Conservation (phyloP, 306 rosid species). For the Clitoria ternatea region DNA sequence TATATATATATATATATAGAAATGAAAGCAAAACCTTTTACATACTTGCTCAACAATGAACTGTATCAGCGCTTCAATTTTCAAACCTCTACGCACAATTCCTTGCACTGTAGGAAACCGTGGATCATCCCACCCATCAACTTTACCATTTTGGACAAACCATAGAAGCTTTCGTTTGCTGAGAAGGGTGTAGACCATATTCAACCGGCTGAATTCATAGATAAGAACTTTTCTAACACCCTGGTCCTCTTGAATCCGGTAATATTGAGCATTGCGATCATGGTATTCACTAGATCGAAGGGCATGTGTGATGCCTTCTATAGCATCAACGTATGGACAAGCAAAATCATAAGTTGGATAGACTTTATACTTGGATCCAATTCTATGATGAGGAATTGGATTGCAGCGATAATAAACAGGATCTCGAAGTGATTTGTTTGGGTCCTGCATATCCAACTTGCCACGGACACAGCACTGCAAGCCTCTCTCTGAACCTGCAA, state of each 20-base stretch:
- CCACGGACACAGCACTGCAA: constrained; percentile 90
- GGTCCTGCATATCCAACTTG: constrained; percentile 91
- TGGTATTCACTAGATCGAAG: constrained; percentile 96
- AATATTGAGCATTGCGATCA: constrained; percentile 86
- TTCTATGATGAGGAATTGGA: constrained; percentile 83
- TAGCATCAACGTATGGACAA: constrained; percentile 93
- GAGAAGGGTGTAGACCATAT: constrained; percentile 93
- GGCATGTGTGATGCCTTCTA: constrained; percentile 85
- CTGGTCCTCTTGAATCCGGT: constrained; percentile 82
- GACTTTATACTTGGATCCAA: constrained; percentile 83
- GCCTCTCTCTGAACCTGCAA: constrained; percentile 79
- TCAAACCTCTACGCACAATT: constrained; percentile 87
- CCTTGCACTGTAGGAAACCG: constrained; percentile 96
- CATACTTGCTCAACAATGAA: constrained; percentile 91
- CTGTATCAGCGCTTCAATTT: constrained; percentile 79
- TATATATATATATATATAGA: no score
- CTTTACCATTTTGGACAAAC: constrained; percentile 93
- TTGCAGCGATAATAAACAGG: constrained; percentile 98
- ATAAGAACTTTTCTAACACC: constrained; percentile 67
- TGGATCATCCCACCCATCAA: constrained; percentile 97
- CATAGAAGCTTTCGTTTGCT: constrained; percentile 93
- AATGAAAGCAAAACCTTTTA: constrained; percentile 9
- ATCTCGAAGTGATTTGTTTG: constrained; percentile 85
- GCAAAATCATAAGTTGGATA: constrained; percentile 95
- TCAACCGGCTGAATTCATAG: constrained; percentile 88